Evolutionary conservation across 2,329 filamentous ascomycete genomes (phyloP), one percentile per base, ranked within the genome.

Genomic region (Dactylella cylindrospora): DNA sequence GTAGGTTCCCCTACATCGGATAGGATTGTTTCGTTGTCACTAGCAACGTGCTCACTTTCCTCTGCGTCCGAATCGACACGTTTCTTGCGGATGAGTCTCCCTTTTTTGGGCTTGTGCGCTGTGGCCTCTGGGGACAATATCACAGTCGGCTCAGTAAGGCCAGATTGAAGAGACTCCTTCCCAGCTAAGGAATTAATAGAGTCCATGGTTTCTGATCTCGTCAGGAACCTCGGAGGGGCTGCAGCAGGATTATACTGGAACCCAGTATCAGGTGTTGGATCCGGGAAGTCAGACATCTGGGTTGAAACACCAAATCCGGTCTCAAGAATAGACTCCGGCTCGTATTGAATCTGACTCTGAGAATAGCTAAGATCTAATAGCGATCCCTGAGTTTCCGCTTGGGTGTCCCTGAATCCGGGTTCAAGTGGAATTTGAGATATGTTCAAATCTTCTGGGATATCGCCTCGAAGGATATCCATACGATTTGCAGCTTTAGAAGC

Each of bases 21-120:
- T 38, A 38, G 6, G 45, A 15, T 29, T 25, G 32, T 53, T 23
- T 49, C 38, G 64, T 74, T 68, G 35, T 76, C 47, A 10, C 54
- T 65, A 20, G 61, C 68, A 23, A 73, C 68, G 12, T 74, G 71
- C 36, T 74, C 74, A 10, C 79, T 77, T 9, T 77, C 79, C 5
- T 82, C 79, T 20, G 86, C 83, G 10, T 86, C 83, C 50, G 85
- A 81, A 2, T 86, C 81, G 19, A 88, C 74, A 36, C 41, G 54
- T 28, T 64, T 67, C 53, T 64, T 68, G 5, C 43, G 50, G 13
- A 66, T 50, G 4, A 66, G 23, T 35, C 64, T 66, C 13, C 66
- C 76, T 84, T 78, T 70, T 53, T 73, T 67, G 65, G 78, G 73
- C 69, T 82, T 76, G 70, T 80, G 75, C 68, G 78, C 66, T 20